phyloP scores from a whole-genome alignment of 768 basidiomycete species.

The Hygrocybe punicea region DNA sequence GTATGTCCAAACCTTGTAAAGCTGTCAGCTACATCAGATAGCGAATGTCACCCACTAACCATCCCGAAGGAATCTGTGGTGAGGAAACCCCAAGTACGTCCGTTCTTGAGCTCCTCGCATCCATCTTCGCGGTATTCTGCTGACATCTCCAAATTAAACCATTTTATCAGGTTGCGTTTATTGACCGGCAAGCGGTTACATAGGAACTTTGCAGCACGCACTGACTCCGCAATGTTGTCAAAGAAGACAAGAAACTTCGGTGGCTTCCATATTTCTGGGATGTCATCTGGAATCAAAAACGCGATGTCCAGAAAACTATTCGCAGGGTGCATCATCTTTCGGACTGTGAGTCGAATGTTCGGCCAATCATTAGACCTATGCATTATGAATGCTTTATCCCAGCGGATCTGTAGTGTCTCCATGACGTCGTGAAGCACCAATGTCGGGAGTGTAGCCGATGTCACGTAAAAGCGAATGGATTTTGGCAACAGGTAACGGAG shows the following conservation, averaged over 20 bases:
- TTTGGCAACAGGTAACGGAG: constrained; percentile 6
- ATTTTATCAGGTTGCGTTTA: constrained; percentile 16
- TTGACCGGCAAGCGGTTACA: constrained; percentile 9
- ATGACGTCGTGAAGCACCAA: no score
- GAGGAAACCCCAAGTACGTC: constrained; percentile 8
- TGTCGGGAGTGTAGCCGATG: background rate
- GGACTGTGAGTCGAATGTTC: constrained; percentile 16
- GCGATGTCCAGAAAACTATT: constrained; percentile 11
- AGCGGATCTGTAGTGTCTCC: background rate
- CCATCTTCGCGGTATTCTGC: background rate
- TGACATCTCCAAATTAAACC: constrained; percentile 24
- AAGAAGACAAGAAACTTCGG: constrained; percentile 25
- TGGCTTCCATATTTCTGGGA: constrained; percentile 5
- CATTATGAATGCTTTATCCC: constrained; percentile 19
- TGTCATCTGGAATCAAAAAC: constrained; percentile 16
- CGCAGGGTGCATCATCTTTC: constrained; percentile 14
- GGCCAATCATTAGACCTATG: constrained; percentile 12
- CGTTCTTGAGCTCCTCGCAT: background rate
- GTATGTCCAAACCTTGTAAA: constrained; percentile 2
- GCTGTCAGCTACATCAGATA: background rate
- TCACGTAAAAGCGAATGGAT: constrained; percentile 12
- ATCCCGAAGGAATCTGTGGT: constrained; percentile 13
- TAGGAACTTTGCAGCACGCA: constrained; percentile 18
- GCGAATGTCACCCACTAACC: constrained; percentile 2
- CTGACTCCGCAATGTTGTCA: constrained; percentile 16